Evolutionary conservation across 148 eudicot species (phyloP).

Genomic region (Dysphania ambrosioides): DNA sequence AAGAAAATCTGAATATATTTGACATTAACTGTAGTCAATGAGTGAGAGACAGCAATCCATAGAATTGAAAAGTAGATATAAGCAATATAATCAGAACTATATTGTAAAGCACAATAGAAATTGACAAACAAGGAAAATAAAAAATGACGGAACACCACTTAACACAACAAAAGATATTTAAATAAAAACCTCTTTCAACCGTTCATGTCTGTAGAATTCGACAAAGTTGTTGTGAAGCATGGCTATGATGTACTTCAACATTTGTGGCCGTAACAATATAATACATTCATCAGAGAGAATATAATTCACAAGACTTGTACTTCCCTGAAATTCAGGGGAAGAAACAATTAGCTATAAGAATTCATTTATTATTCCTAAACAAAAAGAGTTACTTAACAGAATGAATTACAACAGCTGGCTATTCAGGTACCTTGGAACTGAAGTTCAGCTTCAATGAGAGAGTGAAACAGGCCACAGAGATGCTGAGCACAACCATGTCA

Average conservation of each 20-base stretch:
- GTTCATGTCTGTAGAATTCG: slow-evolving; percentile 46
- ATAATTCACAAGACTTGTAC: slow-evolving; percentile 39
- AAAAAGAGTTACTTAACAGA: background rate
- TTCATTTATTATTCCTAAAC: background rate
- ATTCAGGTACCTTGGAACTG: slow-evolving; percentile 32
- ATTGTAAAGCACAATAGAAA: background rate
- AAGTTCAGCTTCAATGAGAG: slow-evolving; percentile 53
- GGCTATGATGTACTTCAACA: slow-evolving; percentile 52
- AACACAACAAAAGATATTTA: too few relatives aligned
- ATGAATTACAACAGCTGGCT: background rate
- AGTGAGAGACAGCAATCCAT: background rate
- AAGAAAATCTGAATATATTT: background rate
- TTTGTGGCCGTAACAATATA: slow-evolving; percentile 34
- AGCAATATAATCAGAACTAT: background rate
- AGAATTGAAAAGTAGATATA: background rate
- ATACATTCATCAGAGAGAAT: slow-evolving; percentile 53
- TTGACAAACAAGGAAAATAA: background rate
- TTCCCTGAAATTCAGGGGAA: slow-evolving; percentile 47
- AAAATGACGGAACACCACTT: background rate
- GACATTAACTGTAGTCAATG: background rate
- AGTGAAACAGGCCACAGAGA: slow-evolving; percentile 59
- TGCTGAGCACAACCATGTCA: slow-evolving; percentile 36
- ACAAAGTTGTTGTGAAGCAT: slow-evolving; percentile 63
- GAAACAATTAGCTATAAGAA: slow-evolving; percentile 20
- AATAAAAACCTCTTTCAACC: slow-evolving; percentile 56